Base-by-base conservation (phyloP, 495 filamentous ascomycete species). In the Penicillium crystallinum region DNA sequence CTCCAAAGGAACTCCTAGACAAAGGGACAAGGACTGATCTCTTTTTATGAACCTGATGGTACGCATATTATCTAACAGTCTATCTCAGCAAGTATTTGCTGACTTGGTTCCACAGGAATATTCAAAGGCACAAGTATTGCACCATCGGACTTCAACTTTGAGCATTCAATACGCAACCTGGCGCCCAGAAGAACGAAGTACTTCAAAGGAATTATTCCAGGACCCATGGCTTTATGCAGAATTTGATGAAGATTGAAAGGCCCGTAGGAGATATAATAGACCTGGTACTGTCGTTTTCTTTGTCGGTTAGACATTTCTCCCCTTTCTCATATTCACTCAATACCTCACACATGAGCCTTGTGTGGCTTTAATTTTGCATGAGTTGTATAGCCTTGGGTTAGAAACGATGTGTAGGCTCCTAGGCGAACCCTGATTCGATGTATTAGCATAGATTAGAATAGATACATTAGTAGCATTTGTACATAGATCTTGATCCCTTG, bases 101-200 rank as follows among this genome's bases (percentile, higher is more conserved):
- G 34, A 22, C 31, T 49, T 42, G 9, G 27, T 46, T 55, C 19
- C 36, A 29, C 35, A 59, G 63, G 40, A 29, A 8, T 33, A 36
- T 47, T 61, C 38, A 52, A 55, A 37, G 15, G n/a, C 34, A 30
- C 42, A 47, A 21, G 11, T 11, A 12, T 53, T n/a, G 38, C 47
- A 17, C 53, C 56, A 37, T 35, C 30, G 36, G 39, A 53, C 14
- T 57, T 65, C 21, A 58, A 49, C 21, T 57, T 66, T 2, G 58
- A 64, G 42, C 39, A 36, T 31, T 29, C 52, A 4, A 21, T 64
- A 34, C 36, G 4, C 27, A 52, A 62, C 21, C 57, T 69, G 66
- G 66, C 18, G 35, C 15, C 64, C 64, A 9, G 54, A 65, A 46
- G 57, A 69, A n/a, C 55, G 66, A 51, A 62, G 57, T 38, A 65